These are phyloP conservation scores for Talaromyces sp. DNA, from an alignment of 2,329 filamentous ascomycete species.

Conservation along the genomic window DNA sequence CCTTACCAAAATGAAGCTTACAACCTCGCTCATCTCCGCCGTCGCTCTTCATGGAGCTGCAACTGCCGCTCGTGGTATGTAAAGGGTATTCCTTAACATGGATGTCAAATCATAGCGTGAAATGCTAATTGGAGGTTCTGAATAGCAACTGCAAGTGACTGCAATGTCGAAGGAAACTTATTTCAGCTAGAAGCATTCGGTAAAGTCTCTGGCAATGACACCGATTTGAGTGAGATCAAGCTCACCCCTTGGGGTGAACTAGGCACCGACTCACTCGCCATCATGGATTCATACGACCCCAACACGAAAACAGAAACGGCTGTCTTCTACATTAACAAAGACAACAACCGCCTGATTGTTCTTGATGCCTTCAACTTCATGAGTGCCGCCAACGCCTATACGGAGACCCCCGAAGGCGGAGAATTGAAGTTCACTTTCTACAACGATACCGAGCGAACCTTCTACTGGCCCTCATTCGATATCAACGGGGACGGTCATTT, in stretches of 20 bases:
- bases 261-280: neutral
- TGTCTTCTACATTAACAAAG: neutral
- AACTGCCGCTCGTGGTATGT: neutral
- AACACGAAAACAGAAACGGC: neutral
- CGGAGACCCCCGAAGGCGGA: neutral
- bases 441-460: neutral
- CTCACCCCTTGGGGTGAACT: neutral
- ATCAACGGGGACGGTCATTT: neutral
- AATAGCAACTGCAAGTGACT: neutral
- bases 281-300: neutral
- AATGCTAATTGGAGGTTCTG: neutral
- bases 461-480: neutral
- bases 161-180: neutral
- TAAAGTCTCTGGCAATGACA: neutral
- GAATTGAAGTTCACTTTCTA: neutral
- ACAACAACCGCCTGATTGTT: neutral
- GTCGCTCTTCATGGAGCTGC: neutral
- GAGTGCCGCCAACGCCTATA: neutral
- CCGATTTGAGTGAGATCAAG: neutral
- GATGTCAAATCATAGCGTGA: neutral
- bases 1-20: neutral
- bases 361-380: neutral
- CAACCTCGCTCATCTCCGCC: neutral
- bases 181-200: neutral
- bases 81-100: neutral